Percentiles rank a stretch among this genome's conserved stretches.
These are phyloP conservation scores for Cordyceps tenuipes DNA, from an alignment of 2,329 filamentous ascomycete genomes.

Conservation along the genomic window DNA sequence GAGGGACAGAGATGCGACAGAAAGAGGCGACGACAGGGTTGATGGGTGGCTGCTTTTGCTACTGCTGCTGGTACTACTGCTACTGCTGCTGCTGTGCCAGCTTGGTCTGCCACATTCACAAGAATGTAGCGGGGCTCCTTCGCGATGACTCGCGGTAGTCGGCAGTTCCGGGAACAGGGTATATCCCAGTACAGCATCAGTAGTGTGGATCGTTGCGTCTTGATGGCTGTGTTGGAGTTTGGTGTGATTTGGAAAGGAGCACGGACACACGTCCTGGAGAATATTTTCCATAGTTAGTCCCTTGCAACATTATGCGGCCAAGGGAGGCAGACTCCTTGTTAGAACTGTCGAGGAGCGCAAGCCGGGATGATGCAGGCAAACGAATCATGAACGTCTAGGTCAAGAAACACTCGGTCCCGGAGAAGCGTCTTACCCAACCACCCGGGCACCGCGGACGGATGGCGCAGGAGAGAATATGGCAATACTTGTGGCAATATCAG, in stretches of 20 bases:
- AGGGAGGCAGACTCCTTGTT: neutral
- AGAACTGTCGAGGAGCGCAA: neutral
- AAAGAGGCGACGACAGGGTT: neutral
- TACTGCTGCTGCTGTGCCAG: too few species aligned
- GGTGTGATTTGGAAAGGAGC: slow-evolving; percentile 7
- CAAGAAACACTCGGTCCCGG: neutral
- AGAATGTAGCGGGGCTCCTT: slow-evolving; percentile 4
- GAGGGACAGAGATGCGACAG: neutral
- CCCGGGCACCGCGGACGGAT: neutral
- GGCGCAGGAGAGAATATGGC: neutral
- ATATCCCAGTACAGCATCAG: slow-evolving; percentile 10
- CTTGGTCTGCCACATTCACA: slow-evolving; percentile 6
- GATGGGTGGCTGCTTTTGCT: too few species aligned
- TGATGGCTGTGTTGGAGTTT: neutral
- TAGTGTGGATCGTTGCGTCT: slow-evolving; percentile 9
- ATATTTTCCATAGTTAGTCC: neutral
- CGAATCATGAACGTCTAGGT: slow-evolving; percentile 9
- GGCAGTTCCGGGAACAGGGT: slow-evolving; percentile 12
- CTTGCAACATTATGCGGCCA: slow-evolving; percentile 7
- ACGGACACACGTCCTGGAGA: slow-evolving; percentile 5
- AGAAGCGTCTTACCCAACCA: neutral
- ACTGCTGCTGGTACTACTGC: too few species aligned
- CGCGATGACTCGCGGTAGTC: slow-evolving; percentile 13
- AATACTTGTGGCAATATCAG: too few species aligned
- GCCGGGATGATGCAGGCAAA: slow-evolving; percentile 7